Base-by-base conservation (phyloP, 495 filamentous ascomycete species). In the Hypoxylon fragiforme region DNA sequence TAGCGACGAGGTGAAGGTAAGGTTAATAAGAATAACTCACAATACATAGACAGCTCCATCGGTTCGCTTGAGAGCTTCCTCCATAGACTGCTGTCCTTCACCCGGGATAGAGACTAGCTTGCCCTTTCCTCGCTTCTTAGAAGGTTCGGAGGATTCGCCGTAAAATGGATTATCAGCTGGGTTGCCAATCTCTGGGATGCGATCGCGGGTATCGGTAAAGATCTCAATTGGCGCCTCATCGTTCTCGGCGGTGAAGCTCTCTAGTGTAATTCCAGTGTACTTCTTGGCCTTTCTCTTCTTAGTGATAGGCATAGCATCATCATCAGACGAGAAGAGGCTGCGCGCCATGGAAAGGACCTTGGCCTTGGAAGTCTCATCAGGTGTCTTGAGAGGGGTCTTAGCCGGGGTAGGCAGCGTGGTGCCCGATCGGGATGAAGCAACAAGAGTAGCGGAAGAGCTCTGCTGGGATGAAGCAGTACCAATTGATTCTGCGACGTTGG, bases 121-220 rank as follows among this genome's bases (percentile, higher is more conserved):
- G 28, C 67, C 74, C 55, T 72, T 70, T 60, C 72, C 78, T 47
- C 74, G 74, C 49, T 72, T 68, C 44, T 54, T 67, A 45, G 66
- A 50, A 15, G 69, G 56, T 46, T 70, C 60, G 19, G 68, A 30
- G 18, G 71, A 54, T 11, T 73, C 59, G 40, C 77, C 79, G 43
- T 81, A 82, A 65, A 97, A 97, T 0, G 90, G 90, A 59, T 96
- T 97, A 2, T 85, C 83, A 53, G 76, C 65, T 47, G 72, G 81
- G 19, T 72, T 53, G 64, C 89, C 89, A 3, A 83, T 50, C 64
- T 85, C 83, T 20, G 94, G 94, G 26, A 96, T 73, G 35, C 89
- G 86, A 63, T 95, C 92, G 64, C 88, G 86, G 2, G 89, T 87
- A 63, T 98, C 94, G 7, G 91, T 97, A 66, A 84, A 96, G 45